These are phyloP conservation scores for Thraustochytrium striatum DNA, from an alignment of 352 stramenopile genomes.

Conservation along the genomic window DNA sequence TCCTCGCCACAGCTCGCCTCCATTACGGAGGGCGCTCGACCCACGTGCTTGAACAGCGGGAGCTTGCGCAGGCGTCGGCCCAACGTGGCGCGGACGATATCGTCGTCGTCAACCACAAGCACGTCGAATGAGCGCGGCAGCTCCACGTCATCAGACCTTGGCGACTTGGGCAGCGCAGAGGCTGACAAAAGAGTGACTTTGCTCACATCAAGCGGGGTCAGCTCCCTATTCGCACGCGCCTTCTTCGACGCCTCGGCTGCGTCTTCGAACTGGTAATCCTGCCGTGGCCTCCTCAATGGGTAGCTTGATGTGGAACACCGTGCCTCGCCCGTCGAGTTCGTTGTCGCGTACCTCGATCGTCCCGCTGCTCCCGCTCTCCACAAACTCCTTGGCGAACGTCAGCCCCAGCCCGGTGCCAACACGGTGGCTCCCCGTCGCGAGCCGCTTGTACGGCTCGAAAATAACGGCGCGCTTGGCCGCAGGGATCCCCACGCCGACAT, in stretches of 20 bases:
- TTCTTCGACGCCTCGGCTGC: too few species aligned
- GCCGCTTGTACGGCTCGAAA: conserved; percentile 33
- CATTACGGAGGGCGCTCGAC: not conserved
- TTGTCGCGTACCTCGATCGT: not conserved
- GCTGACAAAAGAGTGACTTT: too few species aligned
- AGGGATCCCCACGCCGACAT: conserved; percentile 3
- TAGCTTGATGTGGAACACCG: conserved; percentile 12
- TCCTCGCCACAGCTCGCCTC: conserved; percentile 10
- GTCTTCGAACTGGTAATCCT: too few species aligned
- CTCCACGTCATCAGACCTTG: not conserved
- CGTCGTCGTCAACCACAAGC: conserved; percentile 16
- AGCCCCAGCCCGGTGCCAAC: conserved; percentile 20
- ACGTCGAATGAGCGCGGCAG: conserved; percentile 6
- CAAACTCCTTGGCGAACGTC: conserved; percentile 36
- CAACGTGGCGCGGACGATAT: conserved; percentile 19
- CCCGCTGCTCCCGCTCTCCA: not conserved
- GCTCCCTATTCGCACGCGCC: too few species aligned
- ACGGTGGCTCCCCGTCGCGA: not conserved
- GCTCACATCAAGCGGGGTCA: too few species aligned
- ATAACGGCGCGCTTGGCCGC: conserved; percentile 23
- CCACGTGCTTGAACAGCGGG: conserved; percentile 13
- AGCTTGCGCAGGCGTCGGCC: conserved; percentile 12
- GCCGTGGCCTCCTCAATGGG: too few species aligned
- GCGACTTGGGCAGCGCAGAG: too few species aligned
- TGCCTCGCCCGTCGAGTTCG: conserved; percentile 6